Percentiles rank a stretch among this genome's conserved stretches.
phyloP scores from a whole-genome alignment of 768 basidiomycete species.

The Boletus subcaerulescens region DNA sequence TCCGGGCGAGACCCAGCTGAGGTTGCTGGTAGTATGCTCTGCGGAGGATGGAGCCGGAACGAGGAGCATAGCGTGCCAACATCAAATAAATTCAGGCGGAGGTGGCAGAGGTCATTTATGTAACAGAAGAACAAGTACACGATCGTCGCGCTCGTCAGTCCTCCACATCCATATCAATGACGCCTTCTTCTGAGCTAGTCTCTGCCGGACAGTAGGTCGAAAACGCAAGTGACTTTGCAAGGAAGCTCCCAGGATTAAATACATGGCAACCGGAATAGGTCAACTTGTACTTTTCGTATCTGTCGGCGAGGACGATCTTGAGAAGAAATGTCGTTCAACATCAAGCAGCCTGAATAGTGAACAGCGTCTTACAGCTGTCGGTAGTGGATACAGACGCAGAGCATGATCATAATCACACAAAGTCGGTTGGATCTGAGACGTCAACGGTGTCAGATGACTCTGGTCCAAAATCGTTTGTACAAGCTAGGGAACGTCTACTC shows the following conservation, averaged over 20 bases:
- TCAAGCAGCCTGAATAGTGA: neutral
- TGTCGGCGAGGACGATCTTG: conserved; percentile 91
- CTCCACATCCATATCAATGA: conserved; percentile 40
- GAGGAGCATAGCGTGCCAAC: conserved; percentile 22
- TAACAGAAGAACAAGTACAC: neutral
- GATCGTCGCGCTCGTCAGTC: conserved; percentile 23
- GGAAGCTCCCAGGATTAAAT: conserved; percentile 94
- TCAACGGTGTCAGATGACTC: conserved; percentile 87
- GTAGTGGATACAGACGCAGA: conserved; percentile 89
- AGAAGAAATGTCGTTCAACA: conserved; percentile 6
- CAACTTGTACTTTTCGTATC: conserved; percentile 92
- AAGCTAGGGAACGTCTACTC: conserved; percentile 48
- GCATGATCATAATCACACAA: conserved; percentile 90
- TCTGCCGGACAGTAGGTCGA: conserved; percentile 89
- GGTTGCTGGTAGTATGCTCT: conserved; percentile 6
- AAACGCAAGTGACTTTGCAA: conserved; percentile 79
- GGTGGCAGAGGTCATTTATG: neutral
- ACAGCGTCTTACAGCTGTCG: conserved; percentile 70
- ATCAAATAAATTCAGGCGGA: conserved; percentile 13
- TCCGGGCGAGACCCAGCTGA: neutral
- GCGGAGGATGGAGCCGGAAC: conserved; percentile 7
- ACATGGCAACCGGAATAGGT: conserved; percentile 99
- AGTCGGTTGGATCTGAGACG: conserved; percentile 80
- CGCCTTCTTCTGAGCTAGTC: conserved; percentile 76
- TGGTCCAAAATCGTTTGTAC: conserved; percentile 98